Conservation (phyloP, 106 monocot genomes). For the Dioscorea dumetorum region DNA sequence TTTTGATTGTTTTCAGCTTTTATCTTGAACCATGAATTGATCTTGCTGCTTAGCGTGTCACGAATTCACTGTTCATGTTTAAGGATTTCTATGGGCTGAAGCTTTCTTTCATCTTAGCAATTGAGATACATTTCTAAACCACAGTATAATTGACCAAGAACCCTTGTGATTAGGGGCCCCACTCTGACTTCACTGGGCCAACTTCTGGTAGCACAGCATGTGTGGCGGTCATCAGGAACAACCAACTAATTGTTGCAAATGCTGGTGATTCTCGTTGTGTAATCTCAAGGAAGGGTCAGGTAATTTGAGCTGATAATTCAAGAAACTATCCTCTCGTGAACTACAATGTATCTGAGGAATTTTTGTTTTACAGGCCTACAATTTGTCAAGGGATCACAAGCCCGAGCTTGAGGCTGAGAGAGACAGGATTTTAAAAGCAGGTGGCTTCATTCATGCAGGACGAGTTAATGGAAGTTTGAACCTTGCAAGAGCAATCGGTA, state of each 20-base stretch:
- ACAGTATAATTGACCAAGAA: neutral
- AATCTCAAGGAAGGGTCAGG: conserved; percentile 93
- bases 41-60: too few species aligned
- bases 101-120: too few species aligned
- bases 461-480: conserved; percentile 94
- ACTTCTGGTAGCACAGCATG: conserved; percentile 91
- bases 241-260: conserved; percentile 84
- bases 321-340: neutral
- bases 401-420: conserved; percentile 84
- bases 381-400: conserved; percentile 95
- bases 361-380: conserved; percentile 53
- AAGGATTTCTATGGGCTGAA: too few species aligned
- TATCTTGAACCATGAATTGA: too few species aligned
- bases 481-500: conserved; percentile 94
- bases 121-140: too few species aligned
- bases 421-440: conserved; percentile 87
- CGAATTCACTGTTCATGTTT: too few species aligned
- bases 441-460: conserved; percentile 90
- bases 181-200: conserved; percentile 89
- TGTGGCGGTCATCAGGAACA: conserved; percentile 85
- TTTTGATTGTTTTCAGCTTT: too few species aligned
- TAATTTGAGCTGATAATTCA: conserved; percentile 3
- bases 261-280: conserved; percentile 99
- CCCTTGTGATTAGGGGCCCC: conserved; percentile 63
- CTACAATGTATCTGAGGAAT: neutral